Conservation (phyloP, 441 rosid genomes). For the Populus tomentosa region DNA sequence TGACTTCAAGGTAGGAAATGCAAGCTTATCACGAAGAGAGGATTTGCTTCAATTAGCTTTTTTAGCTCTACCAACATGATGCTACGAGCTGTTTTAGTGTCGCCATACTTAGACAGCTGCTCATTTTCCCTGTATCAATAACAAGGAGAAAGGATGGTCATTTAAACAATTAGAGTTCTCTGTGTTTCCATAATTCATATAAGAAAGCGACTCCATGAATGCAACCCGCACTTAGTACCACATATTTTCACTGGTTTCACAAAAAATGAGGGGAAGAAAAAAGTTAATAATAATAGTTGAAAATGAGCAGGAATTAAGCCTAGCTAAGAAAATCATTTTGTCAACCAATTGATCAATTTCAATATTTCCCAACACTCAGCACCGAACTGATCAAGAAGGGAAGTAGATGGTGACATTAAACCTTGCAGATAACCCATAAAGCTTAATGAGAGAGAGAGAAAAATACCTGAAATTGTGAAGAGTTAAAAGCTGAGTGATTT, state of each 20-base stretch:
- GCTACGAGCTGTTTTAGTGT: slow-evolving; percentile 75
- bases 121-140: slow-evolving; percentile 68
- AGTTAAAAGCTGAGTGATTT: slow-evolving; percentile 82
- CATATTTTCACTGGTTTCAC: neutral
- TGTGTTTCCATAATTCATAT: slow-evolving; percentile 3
- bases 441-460: neutral
- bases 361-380: neutral
- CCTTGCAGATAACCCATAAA: slow-evolving; percentile 7
- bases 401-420: neutral
- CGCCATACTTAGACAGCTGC: slow-evolving; percentile 88
- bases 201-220: slow-evolving; percentile 1
- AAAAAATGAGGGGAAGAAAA: neutral
- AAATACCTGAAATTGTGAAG: slow-evolving; percentile 76
- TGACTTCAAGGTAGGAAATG: slow-evolving; percentile 65
- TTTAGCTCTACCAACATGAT: slow-evolving; percentile 75
- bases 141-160: slow-evolving; percentile 1
- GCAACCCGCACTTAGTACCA: neutral
- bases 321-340: neutral
- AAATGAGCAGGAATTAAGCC: neutral
- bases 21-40: slow-evolving; percentile 81
- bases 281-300: neutral
- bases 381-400: neutral
- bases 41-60: slow-evolving; percentile 85
- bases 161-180: neutral
- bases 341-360: neutral